Base-by-base conservation (phyloP, 768 basidiomycete genomes). In the Leccinum uliginosum region DNA sequence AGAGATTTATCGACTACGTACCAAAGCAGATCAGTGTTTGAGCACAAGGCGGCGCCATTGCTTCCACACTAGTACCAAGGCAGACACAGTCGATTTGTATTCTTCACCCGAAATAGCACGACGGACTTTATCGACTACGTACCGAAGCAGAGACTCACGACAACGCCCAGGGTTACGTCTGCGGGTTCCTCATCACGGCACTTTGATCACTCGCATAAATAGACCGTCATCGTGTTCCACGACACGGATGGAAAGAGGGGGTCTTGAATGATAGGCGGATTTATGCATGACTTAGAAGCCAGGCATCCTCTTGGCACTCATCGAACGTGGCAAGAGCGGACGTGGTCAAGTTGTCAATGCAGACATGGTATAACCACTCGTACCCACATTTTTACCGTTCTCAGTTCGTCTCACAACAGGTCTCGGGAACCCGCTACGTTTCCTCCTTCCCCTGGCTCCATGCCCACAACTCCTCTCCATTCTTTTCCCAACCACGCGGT, bases 361-460 rank as follows among this genome's bases (percentile, higher is more conserved):
- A 6, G 84, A 93, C 67, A 91, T 93, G 90, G 91, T 86, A 62
- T 19, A 46, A 67, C 60, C 12, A 26, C 53, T 32, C n/a, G 23
- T 48, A 6, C 32, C 15, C 21, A 9, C 5, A 10, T 27, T 27
- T 45, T 17, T 27, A 29, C 50, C 43, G 46, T 38, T 12, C 40
- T 1, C 24, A 38, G 38, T 38, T 38, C 59, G n/a, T 26, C 17
- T 40, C 24, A 15, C 19, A n/a, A 8, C 59, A 93, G 90, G 88
- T 92, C 17, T 84, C 89, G 11, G 91, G 91, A 6, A 77, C 85
- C 3, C 86, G 89, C 35, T 93, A 91, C 67, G 61, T 92, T n/a
- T 78, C 89, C 10, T 81, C 83, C 1, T 92, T 84, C 59, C 84
- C 89, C 4, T 77, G 91, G 14, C 71, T 87, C 32, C 78, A 81